Base-by-base conservation (phyloP, 495 filamentous ascomycete genomes). In the Penicillium paxilli region DNA sequence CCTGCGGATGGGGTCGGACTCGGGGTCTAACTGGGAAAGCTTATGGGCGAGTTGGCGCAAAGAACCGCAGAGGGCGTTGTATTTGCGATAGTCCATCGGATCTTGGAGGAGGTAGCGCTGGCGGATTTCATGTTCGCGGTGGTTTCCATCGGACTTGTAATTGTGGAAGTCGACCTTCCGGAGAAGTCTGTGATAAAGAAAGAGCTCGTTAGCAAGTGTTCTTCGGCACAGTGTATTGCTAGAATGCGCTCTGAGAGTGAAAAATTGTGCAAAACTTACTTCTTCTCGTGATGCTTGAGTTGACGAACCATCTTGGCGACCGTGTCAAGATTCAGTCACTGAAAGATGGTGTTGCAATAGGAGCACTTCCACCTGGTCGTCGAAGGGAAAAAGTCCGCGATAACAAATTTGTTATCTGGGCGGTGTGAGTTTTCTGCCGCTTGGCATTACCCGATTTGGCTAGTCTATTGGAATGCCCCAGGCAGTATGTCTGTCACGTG, bases 131-230 rank as follows among this genome's bases (percentile, higher is more conserved):
- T 90, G 82, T 66, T 87, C 87, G 69, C 92, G 85, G 79, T 98
- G 95, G 57, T 80, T 74, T 65, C 86, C 80, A 75, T 98, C 93
- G 64, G 86, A 86, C 74, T 91, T 91, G 80, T 93, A 98, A 66
- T 87, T 92, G 60, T 91, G 85, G 75, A 98, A 94, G 72, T 98
- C 91, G 70, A 95, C 91, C 76, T 98, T 98, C 52, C 85, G 83
- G 67, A 97, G 86, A 62, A 90, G 82, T 68, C 78, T 82, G 63
- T 33, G 16, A 25, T 38, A n/a, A n/a, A n/a, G 14, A 9, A 8
- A 9, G 8, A 14, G 16, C 26, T 54, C 44, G 54, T 62, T 57
- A 63, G 46, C 17, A 6, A 21, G 42, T 51, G 21, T 26, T 33
- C 55, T 49, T 35, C 23, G 9, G 21, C 35, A 16, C 35, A 21